Conservation (phyloP, 768 basidiomycete species). For the Brasilioporus rufonigricans region DNA sequence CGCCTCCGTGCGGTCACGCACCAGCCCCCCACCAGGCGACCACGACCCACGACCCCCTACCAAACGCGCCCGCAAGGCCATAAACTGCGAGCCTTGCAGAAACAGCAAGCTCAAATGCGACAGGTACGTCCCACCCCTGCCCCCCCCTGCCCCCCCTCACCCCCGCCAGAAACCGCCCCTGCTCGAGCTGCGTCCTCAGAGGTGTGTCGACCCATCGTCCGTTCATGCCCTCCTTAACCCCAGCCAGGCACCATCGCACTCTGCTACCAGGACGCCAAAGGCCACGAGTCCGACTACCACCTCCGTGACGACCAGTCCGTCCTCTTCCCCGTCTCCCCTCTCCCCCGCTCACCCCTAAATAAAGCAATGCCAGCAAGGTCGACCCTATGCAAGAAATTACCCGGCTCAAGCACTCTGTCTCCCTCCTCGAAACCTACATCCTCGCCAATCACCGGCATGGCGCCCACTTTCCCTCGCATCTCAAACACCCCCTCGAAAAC, state of each 20-base stretch:
- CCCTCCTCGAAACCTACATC: constrained; percentile 37
- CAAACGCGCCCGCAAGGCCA: constrained; percentile 82
- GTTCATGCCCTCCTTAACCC: no score
- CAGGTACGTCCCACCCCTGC: constrained; percentile 44
- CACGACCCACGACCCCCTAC: constrained; percentile 66
- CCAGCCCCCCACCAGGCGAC: constrained; percentile 47
- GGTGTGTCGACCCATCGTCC: no score
- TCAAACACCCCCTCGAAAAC: constrained; percentile 27
- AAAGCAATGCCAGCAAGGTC: constrained; percentile 33
- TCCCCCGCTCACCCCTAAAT: constrained; percentile 39
- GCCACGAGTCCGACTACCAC: constrained; percentile 54
- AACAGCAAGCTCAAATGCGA: constrained; percentile 89
- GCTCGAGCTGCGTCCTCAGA: constrained; percentile 82
- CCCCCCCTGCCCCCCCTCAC: not conserved
- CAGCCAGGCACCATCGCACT: constrained; percentile 68
- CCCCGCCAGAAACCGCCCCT: constrained; percentile 70
- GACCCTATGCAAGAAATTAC: constrained; percentile 41
- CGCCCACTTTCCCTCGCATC: constrained; percentile 19
- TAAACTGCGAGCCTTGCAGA: constrained; percentile 87
- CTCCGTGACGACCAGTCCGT: constrained; percentile 52
- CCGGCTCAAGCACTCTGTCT: constrained; percentile 40
- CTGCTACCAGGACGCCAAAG: constrained; percentile 76
- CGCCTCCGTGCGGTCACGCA: constrained; percentile 45
- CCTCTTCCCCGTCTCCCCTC: not conserved
- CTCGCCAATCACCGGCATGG: constrained; percentile 31